Conservation (phyloP, 306 rosid species). For the cucumber (Cucumis sativus) region Cucumber_9930_V3 NC_026659.2:26870501-26871000, state of each 20-base stretch:
- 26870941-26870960: not conserved
- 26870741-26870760: not conserved
- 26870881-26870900: not conserved
- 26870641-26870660: conserved; percentile 77
- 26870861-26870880: not conserved
- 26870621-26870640: conserved; percentile 87
- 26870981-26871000: not conserved
- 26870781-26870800: not conserved
- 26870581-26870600: conserved; percentile 57
- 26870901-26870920: not conserved
- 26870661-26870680: conserved; percentile 14
- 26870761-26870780: not conserved
- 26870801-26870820: not conserved
- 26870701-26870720: not conserved
- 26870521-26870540: too few species aligned
- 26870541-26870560: conserved; percentile 8
- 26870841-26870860: not conserved
- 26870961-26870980: too few species aligned
- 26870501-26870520: too few species aligned
- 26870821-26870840: not conserved
- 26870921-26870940: not conserved
- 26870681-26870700: conserved; percentile 1
- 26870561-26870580: conserved; percentile 1
- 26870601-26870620: conserved; percentile 88
- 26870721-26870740: not conserved